phyloP scores from a whole-genome alignment of 495 filamentous ascomycete genomes.

The Daldinia loculata region DNA sequence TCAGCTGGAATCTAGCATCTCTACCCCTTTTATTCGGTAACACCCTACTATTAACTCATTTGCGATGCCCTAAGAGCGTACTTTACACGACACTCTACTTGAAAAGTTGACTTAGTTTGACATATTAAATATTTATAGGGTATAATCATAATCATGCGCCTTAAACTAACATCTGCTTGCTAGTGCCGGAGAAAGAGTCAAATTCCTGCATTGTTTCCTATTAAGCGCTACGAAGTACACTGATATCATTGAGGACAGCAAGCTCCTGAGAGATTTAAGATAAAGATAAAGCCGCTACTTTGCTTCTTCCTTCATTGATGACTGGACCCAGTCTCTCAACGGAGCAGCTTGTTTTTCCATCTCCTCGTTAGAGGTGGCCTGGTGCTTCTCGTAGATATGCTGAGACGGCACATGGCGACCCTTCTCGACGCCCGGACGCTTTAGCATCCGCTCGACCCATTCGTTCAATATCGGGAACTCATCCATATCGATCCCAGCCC shows the following conservation, averaged over 20 bases:
- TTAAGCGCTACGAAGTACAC: neutral
- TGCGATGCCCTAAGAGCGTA: too few species aligned
- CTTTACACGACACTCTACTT: too few species aligned
- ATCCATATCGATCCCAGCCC: conserved; percentile 77
- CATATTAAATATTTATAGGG: too few species aligned
- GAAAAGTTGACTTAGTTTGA: too few species aligned
- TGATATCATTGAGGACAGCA: neutral
- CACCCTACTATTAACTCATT: too few species aligned
- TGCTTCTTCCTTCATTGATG: conserved; percentile 67
- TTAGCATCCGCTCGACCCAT: conserved; percentile 72
- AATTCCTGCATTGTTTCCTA: too few species aligned
- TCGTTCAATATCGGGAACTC: conserved; percentile 76
- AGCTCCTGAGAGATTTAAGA: too few species aligned
- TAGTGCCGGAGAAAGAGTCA: too few species aligned
- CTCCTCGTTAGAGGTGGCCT: conserved; percentile 52
- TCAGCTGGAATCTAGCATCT: too few species aligned
- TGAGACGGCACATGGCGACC: conserved; percentile 78
- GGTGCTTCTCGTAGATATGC: conserved; percentile 67
- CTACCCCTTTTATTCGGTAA: too few species aligned
- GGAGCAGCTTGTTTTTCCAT: conserved; percentile 62
- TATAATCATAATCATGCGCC: too few species aligned
- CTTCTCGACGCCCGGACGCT: conserved; percentile 75
- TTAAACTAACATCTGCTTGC: too few species aligned
- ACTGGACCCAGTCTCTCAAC: conserved; percentile 66
- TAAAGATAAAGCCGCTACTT: conserved; percentile 20